phyloP scores from a whole-genome alignment of 345 rosid species.

The Hypericum perforatum region DNA sequence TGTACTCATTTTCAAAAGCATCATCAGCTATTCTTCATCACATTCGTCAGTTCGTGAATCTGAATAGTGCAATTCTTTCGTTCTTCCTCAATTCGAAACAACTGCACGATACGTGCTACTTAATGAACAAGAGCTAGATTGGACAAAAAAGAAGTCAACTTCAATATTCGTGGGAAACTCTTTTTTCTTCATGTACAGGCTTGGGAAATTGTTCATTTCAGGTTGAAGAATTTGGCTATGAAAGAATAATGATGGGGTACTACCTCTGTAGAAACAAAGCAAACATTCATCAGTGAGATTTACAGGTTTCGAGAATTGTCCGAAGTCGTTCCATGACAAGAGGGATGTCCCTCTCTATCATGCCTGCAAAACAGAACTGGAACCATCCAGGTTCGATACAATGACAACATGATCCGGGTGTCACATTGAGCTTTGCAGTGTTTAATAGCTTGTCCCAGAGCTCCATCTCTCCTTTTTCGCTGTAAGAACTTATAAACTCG shows the following conservation, averaged over 20 bases:
- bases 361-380: slow-evolving; percentile 52
- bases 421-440: slow-evolving; percentile 54
- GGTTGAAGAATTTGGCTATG: no score
- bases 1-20: no score
- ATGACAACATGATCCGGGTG: slow-evolving; percentile 84
- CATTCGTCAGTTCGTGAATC: no score
- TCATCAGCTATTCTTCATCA: no score
- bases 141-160: no score
- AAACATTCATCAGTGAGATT: slow-evolving; percentile 43
- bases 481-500: slow-evolving; percentile 55
- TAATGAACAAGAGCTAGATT: no score
- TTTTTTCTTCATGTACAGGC: no score
- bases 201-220: no score
- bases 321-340: slow-evolving; percentile 52
- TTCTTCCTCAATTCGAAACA: no score
- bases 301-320: slow-evolving; percentile 51
- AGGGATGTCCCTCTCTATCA: slow-evolving; percentile 55
- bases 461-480: slow-evolving; percentile 86
- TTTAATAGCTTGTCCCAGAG: slow-evolving; percentile 82
- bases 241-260: slow-evolving; percentile 10
- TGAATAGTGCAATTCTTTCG: no score
- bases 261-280: slow-evolving; percentile 16
- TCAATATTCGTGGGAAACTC: no score
- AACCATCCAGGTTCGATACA: slow-evolving; percentile 98
- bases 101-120: no score